These are phyloP conservation scores for Talaromyces sp. DNA, from an alignment of 2,329 filamentous ascomycete species.

Conservation along the genomic window DNA sequence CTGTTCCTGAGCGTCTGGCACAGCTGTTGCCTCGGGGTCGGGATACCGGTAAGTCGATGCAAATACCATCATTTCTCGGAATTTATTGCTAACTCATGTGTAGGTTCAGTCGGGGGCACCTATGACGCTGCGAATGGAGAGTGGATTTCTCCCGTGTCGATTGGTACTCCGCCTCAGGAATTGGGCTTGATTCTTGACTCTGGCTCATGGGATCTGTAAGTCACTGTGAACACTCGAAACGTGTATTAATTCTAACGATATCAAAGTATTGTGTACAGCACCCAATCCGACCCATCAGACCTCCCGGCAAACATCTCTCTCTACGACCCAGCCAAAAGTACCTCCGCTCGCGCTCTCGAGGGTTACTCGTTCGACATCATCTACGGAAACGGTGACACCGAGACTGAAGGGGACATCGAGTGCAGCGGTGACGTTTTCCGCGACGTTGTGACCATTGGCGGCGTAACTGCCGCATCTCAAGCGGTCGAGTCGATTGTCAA, in stretches of 20 bases:
- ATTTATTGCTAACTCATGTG: not conserved
- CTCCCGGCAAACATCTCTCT: constrained; percentile 52
- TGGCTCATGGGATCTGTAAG: constrained; percentile 66
- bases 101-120: constrained; percentile 3
- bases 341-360: constrained; percentile 47
- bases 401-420: constrained; percentile 61
- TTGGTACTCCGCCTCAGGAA: constrained; percentile 26
- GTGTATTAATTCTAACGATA: not conserved
- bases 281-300: constrained; percentile 59
- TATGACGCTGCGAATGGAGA: constrained; percentile 12
- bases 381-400: constrained; percentile 66
- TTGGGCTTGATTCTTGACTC: constrained; percentile 70
- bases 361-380: constrained; percentile 59
- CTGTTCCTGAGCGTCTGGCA: not conserved
- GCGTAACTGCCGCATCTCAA: constrained; percentile 58
- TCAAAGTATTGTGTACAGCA: constrained; percentile 67
- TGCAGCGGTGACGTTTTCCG: constrained; percentile 62
- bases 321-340: constrained; percentile 54
- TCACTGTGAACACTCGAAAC: not conserved
- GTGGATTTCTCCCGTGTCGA: constrained; percentile 1
- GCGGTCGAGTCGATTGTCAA: constrained; percentile 67
- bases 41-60: not conserved
- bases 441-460: constrained; percentile 66
- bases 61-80: too few relatives aligned
- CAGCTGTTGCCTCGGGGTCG: not conserved